These are phyloP conservation scores for Teunomyces lycoperdinae DNA, from an alignment of 805 yeast genomes.

Conservation along the genomic window DNA sequence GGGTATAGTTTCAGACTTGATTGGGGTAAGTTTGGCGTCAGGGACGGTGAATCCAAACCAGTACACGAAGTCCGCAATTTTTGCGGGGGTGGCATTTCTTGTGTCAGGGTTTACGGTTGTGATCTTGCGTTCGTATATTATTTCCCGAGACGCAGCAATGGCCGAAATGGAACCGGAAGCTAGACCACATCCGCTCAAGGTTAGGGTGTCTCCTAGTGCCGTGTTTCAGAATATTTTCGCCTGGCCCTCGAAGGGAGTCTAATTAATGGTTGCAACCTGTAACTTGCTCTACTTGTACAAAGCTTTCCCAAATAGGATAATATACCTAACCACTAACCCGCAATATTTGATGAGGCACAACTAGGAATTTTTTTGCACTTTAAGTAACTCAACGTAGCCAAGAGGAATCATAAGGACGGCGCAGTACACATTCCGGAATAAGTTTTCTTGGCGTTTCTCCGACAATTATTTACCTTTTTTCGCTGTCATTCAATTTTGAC, in stretches of 20 bases:
- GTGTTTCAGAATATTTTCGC: conserved; percentile 4
- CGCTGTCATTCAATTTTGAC: background rate
- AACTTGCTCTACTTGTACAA: background rate
- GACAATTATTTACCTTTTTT: background rate
- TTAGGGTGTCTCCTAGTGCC: conserved; percentile 6
- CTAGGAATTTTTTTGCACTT: background rate
- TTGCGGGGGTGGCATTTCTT: conserved; percentile 55
- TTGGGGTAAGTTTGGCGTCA: conserved; percentile 51
- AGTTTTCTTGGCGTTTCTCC: background rate
- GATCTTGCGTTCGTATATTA: conserved; percentile 52
- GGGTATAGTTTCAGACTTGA: conserved; percentile 57
- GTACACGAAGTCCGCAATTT: conserved; percentile 53
- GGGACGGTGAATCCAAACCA: conserved; percentile 40
- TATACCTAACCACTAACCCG: background rate
- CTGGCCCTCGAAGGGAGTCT: conserved; percentile 8
- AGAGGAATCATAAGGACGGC: background rate
- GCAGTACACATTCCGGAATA: background rate
- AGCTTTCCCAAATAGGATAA: background rate
- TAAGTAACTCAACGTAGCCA: background rate
- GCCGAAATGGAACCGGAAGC: conserved; percentile 10
- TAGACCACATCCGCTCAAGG: conserved; percentile 10
- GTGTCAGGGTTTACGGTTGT: conserved; percentile 43
- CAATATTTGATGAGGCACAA: too few species aligned
- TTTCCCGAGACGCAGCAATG: conserved; percentile 42
- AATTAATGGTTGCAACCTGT: background rate